Percentiles rank a stretch among this genome's conserved stretches.
phyloP scores from a whole-genome alignment of 306 rosid genomes.

The Casuarina glauca region DNA sequence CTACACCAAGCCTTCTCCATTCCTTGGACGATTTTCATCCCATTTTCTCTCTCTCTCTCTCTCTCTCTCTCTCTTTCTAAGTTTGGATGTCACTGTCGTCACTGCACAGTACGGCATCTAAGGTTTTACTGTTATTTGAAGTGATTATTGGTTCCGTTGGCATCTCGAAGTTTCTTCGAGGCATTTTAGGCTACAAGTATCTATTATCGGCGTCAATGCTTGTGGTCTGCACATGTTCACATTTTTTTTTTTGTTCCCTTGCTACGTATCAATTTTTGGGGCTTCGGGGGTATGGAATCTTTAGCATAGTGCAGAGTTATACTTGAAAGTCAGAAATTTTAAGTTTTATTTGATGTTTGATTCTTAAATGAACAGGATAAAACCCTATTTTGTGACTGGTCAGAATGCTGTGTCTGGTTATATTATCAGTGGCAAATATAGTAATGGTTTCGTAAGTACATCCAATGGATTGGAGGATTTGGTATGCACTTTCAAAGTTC shows the following conservation, averaged over 20 bases:
- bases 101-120: background rate
- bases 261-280: background rate
- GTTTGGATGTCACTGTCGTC: background rate
- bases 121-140: background rate
- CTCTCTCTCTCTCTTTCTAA: background rate
- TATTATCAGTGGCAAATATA: background rate
- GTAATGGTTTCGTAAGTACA: background rate
- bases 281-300: too few relatives aligned
- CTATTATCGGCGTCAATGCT: background rate
- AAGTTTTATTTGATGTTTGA: too few relatives aligned
- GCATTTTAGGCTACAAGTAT: background rate
- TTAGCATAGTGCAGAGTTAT: too few relatives aligned
- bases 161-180: background rate
- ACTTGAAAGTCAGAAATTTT: too few relatives aligned
- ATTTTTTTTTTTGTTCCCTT: background rate
- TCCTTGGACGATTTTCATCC: slow-evolving; percentile 41
- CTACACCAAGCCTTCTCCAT: slow-evolving; percentile 54
- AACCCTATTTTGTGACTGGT: background rate
- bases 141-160: background rate
- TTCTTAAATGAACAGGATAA: too few relatives aligned
- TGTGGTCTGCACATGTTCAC: background rate
- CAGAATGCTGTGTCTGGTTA: background rate
- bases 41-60: slow-evolving; percentile 28
- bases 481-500: background rate
- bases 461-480: background rate